Evolutionary conservation across 164 flowering plant species (phyloP), one percentile per base, ranked within the genome.

Genomic region (Paratinospora sagittata): DNA sequence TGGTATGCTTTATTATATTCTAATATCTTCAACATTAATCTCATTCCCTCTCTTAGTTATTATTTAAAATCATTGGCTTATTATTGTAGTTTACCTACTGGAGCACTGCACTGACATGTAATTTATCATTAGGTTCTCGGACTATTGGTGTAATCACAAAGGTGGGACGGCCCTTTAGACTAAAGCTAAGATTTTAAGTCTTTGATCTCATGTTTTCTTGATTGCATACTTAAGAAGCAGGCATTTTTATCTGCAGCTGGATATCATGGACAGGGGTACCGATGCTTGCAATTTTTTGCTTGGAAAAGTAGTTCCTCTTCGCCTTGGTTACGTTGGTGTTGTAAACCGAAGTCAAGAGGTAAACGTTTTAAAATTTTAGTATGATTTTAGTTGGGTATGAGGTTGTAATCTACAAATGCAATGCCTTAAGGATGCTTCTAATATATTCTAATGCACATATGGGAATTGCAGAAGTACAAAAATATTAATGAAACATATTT

Each of bases 291-390:
- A 84, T 27, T 79, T 86, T 69, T 73, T 86, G 74, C 87, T 86
- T 72, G 87, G 87, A 55, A 86, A 83, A 77, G 85, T 82, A n/a
- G 66, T 86, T 71, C 89, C 87, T 16, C 89, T 86, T 47, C 79
- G 75, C 14, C 87, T 84, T 70, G 89, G 89, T 72, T 86, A 84
- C 58, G 55, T 84, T 16, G 89, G 87, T 27, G 83, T 86, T 72
- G 84, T 84, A 19, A 86, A 86, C 74, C 84, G 89, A 10, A 76
- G 87, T 76, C 89, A 86, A 70, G 85, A 83, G 89, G 89, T 86
- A 78, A 74, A 24, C 26, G 68, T 27, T 30, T 30, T 0, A 47
- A 13, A 24, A 27, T 45, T 8, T 27, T 27, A 5, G 26, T 55
- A 23, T 65, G 41, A 65, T 8, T 66, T 39, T 3, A 63, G 49